Percentiles rank a stretch among this genome's conserved stretches.
Conservation (phyloP, 805 yeast species). For the Schwanniomyces pseudopolymorphus region DNA sequence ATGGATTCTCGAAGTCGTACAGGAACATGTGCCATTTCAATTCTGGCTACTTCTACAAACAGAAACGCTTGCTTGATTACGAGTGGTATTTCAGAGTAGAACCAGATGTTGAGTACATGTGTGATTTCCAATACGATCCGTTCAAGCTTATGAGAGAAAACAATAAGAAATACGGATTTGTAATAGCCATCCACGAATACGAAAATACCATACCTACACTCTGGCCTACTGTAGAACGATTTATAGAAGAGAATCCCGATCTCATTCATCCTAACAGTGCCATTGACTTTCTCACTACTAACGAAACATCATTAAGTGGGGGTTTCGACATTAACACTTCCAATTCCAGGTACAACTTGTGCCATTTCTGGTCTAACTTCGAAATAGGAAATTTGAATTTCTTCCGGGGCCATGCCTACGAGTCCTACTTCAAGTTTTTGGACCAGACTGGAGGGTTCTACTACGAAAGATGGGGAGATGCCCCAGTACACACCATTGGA, state of each 20-base stretch:
- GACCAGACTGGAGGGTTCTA: conserved; percentile 54
- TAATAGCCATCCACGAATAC: conserved; percentile 50
- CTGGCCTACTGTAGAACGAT: conserved; percentile 49
- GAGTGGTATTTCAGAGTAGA: conserved; percentile 64
- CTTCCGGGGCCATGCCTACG: conserved; percentile 47
- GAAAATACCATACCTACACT: conserved; percentile 52
- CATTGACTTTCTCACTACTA: conserved; percentile 45
- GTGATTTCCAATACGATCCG: conserved; percentile 59
- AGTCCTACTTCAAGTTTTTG: conserved; percentile 43
- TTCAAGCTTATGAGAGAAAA: conserved; percentile 42
- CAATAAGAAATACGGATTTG: conserved; percentile 51
- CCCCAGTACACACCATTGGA: conserved; percentile 45
- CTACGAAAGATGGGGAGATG: conserved; percentile 64
- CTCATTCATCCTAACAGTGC: conserved; percentile 48
- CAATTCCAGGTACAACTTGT: conserved; percentile 46
- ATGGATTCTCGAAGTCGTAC: conserved; percentile 52
- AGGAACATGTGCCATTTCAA: conserved; percentile 75
- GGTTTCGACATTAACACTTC: conserved; percentile 13
- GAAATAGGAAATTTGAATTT: conserved; percentile 56
- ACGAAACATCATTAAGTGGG: conserved; percentile 33
- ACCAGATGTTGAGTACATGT: conserved; percentile 54
- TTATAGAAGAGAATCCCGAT: conserved; percentile 46
- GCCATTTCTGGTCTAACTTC: conserved; percentile 68
- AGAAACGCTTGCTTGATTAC: conserved; percentile 43
- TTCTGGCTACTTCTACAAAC: conserved; percentile 58